Percentiles rank a stretch among this genome's conserved stretches.
phyloP scores from a whole-genome alignment of 208 protist species.

The Leishmania turanica region DNA sequence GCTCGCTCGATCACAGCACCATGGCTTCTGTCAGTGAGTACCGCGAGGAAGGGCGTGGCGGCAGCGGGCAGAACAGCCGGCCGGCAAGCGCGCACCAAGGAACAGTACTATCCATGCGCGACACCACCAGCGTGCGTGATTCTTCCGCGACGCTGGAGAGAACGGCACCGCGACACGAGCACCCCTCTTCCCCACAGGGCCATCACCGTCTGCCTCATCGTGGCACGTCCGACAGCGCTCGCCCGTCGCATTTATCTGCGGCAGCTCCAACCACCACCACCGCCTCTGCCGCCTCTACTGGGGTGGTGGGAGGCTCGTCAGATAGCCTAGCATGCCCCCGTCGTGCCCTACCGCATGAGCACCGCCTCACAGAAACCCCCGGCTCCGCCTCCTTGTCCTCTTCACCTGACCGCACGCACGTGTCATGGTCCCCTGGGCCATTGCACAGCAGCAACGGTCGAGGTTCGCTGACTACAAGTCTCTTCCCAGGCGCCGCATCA shows the following conservation, averaged over 20 bases:
- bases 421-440: background rate
- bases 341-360: constrained; percentile 26
- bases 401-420: background rate
- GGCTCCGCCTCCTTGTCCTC: constrained; percentile 4
- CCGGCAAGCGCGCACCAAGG: constrained; percentile 10
- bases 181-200: background rate
- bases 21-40: constrained; percentile 4
- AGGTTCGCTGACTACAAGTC: background rate
- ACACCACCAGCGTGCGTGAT: background rate
- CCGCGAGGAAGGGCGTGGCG: background rate
- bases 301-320: constrained; percentile 17
- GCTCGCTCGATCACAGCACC: constrained; percentile 26
- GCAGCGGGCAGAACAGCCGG: constrained; percentile 3
- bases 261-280: background rate
- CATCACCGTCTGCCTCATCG: background rate
- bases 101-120: background rate
- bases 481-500: background rate
- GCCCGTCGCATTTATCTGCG: background rate
- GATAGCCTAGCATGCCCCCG: constrained; percentile 29
- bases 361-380: constrained; percentile 21
- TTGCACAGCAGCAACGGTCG: constrained; percentile 1
- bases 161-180: background rate
- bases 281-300: background rate
- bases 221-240: background rate
- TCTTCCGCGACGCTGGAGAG: background rate